phyloP scores from a whole-genome alignment of 768 basidiomycete species.

The Pleurotus cornucopiae region DNA sequence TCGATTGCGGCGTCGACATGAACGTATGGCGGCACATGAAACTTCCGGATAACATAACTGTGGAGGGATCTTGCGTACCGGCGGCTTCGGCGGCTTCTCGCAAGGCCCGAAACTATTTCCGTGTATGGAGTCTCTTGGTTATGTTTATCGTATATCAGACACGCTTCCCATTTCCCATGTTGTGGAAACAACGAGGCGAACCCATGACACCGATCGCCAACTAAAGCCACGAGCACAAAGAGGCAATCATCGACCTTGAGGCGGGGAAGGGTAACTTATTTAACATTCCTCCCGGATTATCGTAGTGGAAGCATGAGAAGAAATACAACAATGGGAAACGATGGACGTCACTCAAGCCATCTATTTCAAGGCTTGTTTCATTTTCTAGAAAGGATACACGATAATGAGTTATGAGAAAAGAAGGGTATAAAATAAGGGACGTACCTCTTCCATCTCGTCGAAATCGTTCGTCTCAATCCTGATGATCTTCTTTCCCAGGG shows the following conservation, averaged over 20 bases:
- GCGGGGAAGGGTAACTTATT: not conserved
- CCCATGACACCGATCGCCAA: not conserved
- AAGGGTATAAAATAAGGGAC: slow-evolving; percentile 18
- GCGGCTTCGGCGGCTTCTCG: too few species aligned
- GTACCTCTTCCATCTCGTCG: slow-evolving; percentile 91
- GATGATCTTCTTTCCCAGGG: slow-evolving; percentile 72
- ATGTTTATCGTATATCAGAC: too few species aligned
- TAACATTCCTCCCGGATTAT: not conserved
- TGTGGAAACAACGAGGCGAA: not conserved
- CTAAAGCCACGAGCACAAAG: too few species aligned
- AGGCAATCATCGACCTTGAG: not conserved
- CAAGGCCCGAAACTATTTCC: too few species aligned
- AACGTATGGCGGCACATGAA: too few species aligned
- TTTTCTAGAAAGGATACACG: slow-evolving; percentile 42
- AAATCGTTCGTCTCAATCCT: slow-evolving; percentile 87
- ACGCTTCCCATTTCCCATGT: not conserved
- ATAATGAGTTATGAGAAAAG: not conserved
- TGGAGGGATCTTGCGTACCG: too few species aligned
- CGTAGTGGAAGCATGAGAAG: slow-evolving; percentile 11
- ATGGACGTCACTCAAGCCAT: not conserved
- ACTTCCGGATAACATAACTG: too few species aligned
- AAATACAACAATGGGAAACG: slow-evolving; percentile 3
- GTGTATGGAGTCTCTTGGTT: too few species aligned
- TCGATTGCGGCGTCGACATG: too few species aligned
- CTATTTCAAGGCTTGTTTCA: slow-evolving; percentile 77